A percentile compares a stretch with the other conserved stretches of the same genome.
Evolutionary conservation across 2,329 filamentous ascomycete genomes (phyloP).

Genomic region (Colletotrichum somersetense): DNA sequence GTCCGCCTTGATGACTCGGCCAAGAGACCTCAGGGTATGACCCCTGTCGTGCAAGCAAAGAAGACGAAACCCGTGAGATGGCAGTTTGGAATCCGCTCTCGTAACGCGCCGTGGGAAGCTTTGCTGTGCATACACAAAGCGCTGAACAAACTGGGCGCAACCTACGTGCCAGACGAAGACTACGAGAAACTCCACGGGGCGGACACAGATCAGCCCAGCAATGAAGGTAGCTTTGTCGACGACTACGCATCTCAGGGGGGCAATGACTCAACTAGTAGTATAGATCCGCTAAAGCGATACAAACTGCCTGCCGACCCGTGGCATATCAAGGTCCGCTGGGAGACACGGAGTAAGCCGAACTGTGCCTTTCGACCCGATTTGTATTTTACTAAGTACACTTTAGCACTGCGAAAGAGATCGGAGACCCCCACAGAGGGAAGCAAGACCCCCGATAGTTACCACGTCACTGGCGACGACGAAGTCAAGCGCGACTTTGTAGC

Average conservation of each 20-base stretch:
- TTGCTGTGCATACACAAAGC: slow-evolving; percentile 96
- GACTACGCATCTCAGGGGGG: slow-evolving; percentile 54
- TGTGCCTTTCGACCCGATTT: slow-evolving; percentile 54
- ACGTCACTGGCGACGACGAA: slow-evolving; percentile 56
- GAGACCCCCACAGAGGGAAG: slow-evolving; percentile 37
- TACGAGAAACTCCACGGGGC: slow-evolving; percentile 61
- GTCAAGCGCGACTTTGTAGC: slow-evolving; percentile 77
- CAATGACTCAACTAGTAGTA: slow-evolving; percentile 53
- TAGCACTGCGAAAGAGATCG: slow-evolving; percentile 57
- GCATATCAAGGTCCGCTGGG: slow-evolving; percentile 92
- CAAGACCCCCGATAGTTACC: slow-evolving; percentile 53
- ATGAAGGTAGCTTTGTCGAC: slow-evolving; percentile 57
- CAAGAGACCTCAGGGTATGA: slow-evolving; percentile 72
- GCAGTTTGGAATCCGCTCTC: slow-evolving; percentile 97
- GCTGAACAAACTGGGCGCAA: slow-evolving; percentile 85
- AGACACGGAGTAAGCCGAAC: slow-evolving; percentile 78
- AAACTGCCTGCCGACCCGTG: slow-evolving; percentile 93
- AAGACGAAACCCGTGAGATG: slow-evolving; percentile 88
- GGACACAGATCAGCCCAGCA: slow-evolving; percentile 57
- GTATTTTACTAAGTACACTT: slow-evolving; percentile 18
- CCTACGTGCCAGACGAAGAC: slow-evolving; percentile 81
- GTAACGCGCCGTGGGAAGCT: slow-evolving; percentile 94
- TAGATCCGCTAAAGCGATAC: slow-evolving; percentile 74
- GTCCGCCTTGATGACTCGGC: slow-evolving; percentile 75
- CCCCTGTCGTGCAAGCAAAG: slow-evolving; percentile 70